Conservation (phyloP, 2,329 filamentous ascomycete genomes). For the Plenodomus biglobosus region DNA sequence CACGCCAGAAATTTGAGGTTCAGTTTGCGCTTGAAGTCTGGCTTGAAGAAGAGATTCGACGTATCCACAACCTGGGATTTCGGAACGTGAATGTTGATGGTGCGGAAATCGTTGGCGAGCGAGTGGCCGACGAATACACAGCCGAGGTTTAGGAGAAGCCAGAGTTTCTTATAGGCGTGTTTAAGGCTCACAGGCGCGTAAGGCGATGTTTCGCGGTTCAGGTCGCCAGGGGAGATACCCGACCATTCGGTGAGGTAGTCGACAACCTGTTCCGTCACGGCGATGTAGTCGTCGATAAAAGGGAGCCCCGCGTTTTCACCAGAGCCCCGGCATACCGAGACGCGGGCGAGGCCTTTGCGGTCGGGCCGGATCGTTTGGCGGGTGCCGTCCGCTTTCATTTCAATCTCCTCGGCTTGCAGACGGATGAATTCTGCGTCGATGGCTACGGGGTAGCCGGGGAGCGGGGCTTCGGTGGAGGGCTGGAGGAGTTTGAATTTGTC, state of each 20-base stretch:
- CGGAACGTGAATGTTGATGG: conserved; percentile 96
- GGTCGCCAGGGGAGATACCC: conserved; percentile 81
- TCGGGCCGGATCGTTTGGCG: conserved; percentile 89
- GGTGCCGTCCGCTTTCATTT: conserved; percentile 92
- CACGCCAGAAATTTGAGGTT: conserved; percentile 90
- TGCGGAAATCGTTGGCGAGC: conserved; percentile 91
- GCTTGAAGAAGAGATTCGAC: conserved; percentile 85
- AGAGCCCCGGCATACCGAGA: conserved; percentile 81
- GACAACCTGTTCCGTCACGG: conserved; percentile 84
- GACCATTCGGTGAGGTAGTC: conserved; percentile 96
- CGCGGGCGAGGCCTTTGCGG: conserved; percentile 87
- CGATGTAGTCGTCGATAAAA: conserved; percentile 97
- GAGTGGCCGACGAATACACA: conserved; percentile 94
- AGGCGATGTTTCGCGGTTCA: conserved; percentile 74
- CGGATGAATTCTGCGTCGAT: conserved; percentile 97
- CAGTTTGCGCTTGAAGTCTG: conserved; percentile 78
- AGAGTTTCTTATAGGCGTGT: conserved; percentile 94
- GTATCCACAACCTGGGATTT: conserved; percentile 91
- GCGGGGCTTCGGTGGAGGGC: conserved; percentile 64
- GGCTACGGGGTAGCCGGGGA: conserved; percentile 74
- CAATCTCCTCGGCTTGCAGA: conserved; percentile 88
- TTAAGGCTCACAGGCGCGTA: conserved; percentile 88
- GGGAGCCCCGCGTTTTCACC: conserved; percentile 78
- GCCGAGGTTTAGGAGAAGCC: conserved; percentile 91
- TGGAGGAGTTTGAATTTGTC: conserved; percentile 64